These are phyloP conservation scores for Tetracladium marchalianum DNA, from an alignment of 495 filamentous ascomycete genomes.

Conservation along the genomic window DNA sequence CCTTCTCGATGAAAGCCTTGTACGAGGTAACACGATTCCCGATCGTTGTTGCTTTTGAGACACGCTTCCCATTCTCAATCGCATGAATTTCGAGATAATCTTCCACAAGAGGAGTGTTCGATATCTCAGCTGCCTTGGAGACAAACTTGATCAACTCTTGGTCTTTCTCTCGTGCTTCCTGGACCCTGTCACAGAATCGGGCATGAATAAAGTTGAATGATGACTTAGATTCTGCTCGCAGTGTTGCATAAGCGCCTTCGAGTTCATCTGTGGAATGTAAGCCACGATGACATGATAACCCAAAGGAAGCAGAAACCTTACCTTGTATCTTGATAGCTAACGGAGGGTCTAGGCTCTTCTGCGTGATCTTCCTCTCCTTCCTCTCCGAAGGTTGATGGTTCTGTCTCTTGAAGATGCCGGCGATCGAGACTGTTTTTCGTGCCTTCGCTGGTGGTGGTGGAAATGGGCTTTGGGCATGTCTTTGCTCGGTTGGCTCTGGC, in stretches of 20 bases:
- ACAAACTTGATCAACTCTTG: slow-evolving; percentile 14
- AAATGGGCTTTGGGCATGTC: too few species aligned
- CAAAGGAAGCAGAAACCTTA: neutral
- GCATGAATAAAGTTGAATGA: slow-evolving; percentile 15
- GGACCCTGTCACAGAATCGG: slow-evolving; percentile 8
- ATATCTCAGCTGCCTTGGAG: neutral
- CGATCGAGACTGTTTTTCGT: slow-evolving; percentile 9
- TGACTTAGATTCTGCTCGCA: slow-evolving; percentile 11
- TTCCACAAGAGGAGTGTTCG: slow-evolving; percentile 4
- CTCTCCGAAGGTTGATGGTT: slow-evolving; percentile 1
- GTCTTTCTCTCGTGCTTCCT: slow-evolving; percentile 5
- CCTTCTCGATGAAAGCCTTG: slow-evolving; percentile 13
- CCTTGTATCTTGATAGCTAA: slow-evolving; percentile 2
- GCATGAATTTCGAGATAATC: slow-evolving; percentile 11
- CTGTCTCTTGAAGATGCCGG: slow-evolving; percentile 9
- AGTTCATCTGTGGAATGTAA: slow-evolving; percentile 8
- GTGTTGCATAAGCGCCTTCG: slow-evolving; percentile 3
- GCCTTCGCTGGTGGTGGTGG: neutral
- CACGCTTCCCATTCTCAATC: slow-evolving; percentile 2
- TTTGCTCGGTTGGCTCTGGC: too few species aligned
- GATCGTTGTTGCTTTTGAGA: slow-evolving; percentile 8
- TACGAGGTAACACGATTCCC: slow-evolving; percentile 10
- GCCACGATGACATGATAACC: neutral
- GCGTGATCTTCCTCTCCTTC: slow-evolving; percentile 2
- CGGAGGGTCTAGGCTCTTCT: slow-evolving; percentile 3